A percentile compares a stretch with the other conserved stretches of the same genome.
Evolutionary conservation across 164 flowering plant genomes (phyloP).

Genomic region (Chimonanthus praecox): DNA sequence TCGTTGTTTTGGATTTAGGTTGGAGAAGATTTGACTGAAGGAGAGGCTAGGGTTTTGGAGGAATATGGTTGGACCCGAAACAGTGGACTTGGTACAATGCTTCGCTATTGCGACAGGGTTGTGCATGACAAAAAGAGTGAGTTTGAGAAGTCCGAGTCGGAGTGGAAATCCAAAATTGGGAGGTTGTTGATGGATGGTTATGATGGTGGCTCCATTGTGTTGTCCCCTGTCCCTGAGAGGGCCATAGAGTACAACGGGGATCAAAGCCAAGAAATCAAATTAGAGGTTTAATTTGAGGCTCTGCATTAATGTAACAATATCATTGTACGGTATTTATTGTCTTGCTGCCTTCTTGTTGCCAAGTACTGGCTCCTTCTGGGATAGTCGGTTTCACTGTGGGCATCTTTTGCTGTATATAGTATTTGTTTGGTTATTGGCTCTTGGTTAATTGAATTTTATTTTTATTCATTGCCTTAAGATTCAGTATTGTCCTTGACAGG

Average conservation of each 20-base stretch:
- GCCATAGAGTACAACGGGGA: conserved; percentile 18
- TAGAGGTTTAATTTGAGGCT: conserved; percentile 24
- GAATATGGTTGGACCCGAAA: conserved; percentile 84
- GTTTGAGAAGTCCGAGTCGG: conserved; percentile 70
- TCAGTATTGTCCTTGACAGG: background rate
- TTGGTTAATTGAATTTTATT: background rate
- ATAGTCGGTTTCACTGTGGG: background rate
- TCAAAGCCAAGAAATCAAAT: conserved; percentile 26
- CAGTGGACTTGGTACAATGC: conserved; percentile 81
- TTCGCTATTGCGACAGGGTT: conserved; percentile 83
- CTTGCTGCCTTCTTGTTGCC: background rate
- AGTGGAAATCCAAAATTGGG: conserved; percentile 83
- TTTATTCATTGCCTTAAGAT: background rate
- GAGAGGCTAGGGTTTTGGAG: conserved; percentile 70
- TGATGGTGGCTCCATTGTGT: conserved; percentile 54
- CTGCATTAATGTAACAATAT: conserved; percentile 1
- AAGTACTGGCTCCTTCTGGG: background rate
- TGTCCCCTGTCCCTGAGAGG: conserved; percentile 28
- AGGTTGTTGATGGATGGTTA: conserved; percentile 66
- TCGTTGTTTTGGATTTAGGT: conserved; percentile 35
- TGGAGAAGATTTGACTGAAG: conserved; percentile 79
- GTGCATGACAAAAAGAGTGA: conserved; percentile 68
- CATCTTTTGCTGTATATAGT: background rate
- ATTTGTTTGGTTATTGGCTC: background rate
- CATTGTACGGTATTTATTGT: background rate